A percentile compares a stretch with the other conserved stretches of the same genome.
These are phyloP conservation scores for Laetiporus sulphureus DNA, from an alignment of 1,284 basidiomycete genomes.

Conservation along the genomic window DNA sequence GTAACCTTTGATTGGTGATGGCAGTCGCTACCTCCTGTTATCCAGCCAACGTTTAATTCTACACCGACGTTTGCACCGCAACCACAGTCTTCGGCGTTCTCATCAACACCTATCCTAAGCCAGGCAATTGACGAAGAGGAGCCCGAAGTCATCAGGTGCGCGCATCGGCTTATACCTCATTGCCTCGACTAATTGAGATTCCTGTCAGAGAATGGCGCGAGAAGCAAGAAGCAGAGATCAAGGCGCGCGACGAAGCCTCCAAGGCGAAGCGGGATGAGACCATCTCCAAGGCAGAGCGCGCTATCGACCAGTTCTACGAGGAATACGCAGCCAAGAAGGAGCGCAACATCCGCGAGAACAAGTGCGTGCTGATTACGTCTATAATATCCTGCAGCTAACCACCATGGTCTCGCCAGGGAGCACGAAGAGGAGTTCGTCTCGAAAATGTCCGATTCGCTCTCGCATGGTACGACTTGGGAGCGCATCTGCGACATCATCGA, in stretches of 20 bases:
- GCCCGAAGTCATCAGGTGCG: constrained; percentile 81
- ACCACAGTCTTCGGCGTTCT: constrained; percentile 61
- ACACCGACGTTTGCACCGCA: constrained; percentile 62
- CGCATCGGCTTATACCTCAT: constrained; percentile 8
- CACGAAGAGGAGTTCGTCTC: constrained; percentile 81
- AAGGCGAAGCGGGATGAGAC: constrained; percentile 81
- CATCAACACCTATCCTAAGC: constrained; percentile 67
- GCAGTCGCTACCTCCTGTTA: constrained; percentile 11
- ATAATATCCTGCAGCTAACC: too few relatives aligned
- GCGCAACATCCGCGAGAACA: constrained; percentile 91
- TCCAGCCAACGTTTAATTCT: constrained; percentile 38
- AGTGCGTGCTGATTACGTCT: constrained; percentile 75
- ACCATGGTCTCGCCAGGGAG: constrained; percentile 53
- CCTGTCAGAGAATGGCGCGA: constrained; percentile 86
- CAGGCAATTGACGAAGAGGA: constrained; percentile 76
- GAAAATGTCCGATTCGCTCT: constrained; percentile 69
- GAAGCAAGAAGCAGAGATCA: constrained; percentile 83
- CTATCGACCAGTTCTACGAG: constrained; percentile 96
- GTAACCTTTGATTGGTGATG: background rate
- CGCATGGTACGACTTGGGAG: constrained; percentile 93
- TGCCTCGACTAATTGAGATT: background rate
- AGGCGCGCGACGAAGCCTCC: constrained; percentile 70
- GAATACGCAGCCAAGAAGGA: constrained; percentile 92
- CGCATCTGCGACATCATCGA: constrained; percentile 86
- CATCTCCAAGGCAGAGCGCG: constrained; percentile 82